These are phyloP conservation scores for Phylloporus sp. DNA, from an alignment of 768 basidiomycete genomes.

Conservation along the genomic window DNA sequence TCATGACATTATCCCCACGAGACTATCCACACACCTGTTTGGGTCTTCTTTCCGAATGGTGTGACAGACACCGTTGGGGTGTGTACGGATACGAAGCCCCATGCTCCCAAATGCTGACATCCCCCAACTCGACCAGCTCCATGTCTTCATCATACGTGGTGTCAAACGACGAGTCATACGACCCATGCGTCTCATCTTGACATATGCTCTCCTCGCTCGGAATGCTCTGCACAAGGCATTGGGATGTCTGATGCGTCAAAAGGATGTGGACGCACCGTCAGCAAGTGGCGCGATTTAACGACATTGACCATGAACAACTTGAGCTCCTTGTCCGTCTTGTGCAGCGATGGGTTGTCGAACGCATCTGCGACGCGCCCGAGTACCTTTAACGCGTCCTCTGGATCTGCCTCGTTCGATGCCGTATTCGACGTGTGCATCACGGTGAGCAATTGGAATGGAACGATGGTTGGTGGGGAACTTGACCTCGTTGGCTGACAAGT, in stretches of 20 bases:
- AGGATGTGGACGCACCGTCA: slow-evolving; percentile 14
- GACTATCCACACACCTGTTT: slow-evolving; percentile 12
- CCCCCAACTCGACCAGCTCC: slow-evolving; percentile 13
- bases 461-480: neutral
- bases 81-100: slow-evolving; percentile 13
- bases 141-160: slow-evolving; percentile 16
- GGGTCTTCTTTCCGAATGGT: slow-evolving; percentile 1
- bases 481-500: slow-evolving; percentile 6
- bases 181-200: neutral
- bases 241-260: neutral
- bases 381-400: slow-evolving; percentile 19
- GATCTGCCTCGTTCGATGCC: neutral
- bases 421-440: slow-evolving; percentile 6
- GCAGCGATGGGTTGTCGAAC: slow-evolving; percentile 23
- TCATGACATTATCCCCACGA: neutral
- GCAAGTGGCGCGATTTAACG: slow-evolving; percentile 20
- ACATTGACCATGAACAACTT: slow-evolving; percentile 19
- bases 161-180: slow-evolving; percentile 13
- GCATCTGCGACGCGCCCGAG: slow-evolving; percentile 29
- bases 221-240: slow-evolving; percentile 6
- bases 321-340: slow-evolving; percentile 18
- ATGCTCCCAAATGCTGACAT: slow-evolving; percentile 14
- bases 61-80: neutral
- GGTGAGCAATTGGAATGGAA: neutral
- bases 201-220: slow-evolving; percentile 15